Percentiles rank a stretch among this genome's conserved stretches.
Conservation (phyloP, 768 basidiomycete species). For the Pleurotus ostreatus region DNA sequence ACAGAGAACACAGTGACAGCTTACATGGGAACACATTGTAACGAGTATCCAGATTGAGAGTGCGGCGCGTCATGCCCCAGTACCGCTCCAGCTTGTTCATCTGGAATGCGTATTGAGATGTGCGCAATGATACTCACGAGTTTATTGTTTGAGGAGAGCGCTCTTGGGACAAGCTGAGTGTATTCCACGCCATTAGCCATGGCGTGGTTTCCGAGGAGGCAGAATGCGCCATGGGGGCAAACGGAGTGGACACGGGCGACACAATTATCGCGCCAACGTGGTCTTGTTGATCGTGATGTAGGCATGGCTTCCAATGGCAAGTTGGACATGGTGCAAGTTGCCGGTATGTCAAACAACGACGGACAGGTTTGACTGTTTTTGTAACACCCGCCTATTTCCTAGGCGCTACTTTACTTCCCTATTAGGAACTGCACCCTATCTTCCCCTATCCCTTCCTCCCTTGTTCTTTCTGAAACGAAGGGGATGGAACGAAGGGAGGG, state of each 20-base stretch:
- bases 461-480: too few species aligned
- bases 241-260: not conserved
- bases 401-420: too few species aligned
- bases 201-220: not conserved
- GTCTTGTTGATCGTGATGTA: not conserved
- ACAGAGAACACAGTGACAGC: not conserved
- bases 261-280: not conserved
- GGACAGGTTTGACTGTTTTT: too few species aligned
- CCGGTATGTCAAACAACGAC: too few species aligned
- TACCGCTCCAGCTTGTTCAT: constrained; percentile 13
- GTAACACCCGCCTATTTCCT: too few species aligned
- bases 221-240: not conserved
- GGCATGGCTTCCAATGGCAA: not conserved
- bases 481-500: too few species aligned
- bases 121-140: not conserved
- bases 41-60: constrained; percentile 14
- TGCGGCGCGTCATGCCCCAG: constrained; percentile 11
- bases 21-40: constrained; percentile 14
- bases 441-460: too few species aligned
- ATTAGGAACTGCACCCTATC: too few species aligned
- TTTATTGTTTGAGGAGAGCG: not conserved
- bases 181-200: not conserved
- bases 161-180: not conserved
- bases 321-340: not conserved
- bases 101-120: constrained; percentile 1